Conservation (phyloP, 139 green algal genomes). For the Coelastrella sp. region DNA sequence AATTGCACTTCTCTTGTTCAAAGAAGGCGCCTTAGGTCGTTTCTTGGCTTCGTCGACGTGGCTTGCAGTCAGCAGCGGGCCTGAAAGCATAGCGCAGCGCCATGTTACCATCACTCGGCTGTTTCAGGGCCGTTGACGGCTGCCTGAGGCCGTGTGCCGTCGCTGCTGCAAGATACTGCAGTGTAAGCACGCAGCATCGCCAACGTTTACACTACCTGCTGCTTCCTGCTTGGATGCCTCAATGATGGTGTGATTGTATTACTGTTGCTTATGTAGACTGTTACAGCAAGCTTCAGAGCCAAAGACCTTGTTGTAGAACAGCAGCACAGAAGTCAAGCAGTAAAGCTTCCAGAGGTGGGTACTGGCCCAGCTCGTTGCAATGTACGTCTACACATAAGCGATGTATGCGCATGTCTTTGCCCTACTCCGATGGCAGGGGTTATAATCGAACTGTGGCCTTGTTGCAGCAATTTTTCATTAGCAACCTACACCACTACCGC, state of each 20-base stretch:
- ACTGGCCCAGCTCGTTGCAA: background rate
- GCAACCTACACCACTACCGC: too few relatives aligned
- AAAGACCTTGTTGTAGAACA: background rate
- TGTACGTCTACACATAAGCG: background rate
- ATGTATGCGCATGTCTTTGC: background rate
- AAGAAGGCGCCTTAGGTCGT: too few relatives aligned
- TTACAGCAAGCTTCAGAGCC: background rate
- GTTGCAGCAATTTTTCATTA: too few relatives aligned
- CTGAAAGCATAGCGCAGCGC: background rate
- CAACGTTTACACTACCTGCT: background rate
- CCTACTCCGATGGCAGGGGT: background rate
- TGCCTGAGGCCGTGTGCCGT: background rate
- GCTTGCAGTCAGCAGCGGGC: background rate
- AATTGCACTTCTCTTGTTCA: too few relatives aligned
- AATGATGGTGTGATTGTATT: background rate
- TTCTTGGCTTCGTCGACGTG: background rate
- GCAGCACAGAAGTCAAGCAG: background rate
- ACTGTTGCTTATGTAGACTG: background rate
- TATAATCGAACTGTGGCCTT: too few relatives aligned
- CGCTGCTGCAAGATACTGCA: background rate
- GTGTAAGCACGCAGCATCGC: background rate
- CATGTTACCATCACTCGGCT: background rate
- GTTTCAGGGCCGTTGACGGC: background rate
- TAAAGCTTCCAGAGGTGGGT: constrained; percentile 26
- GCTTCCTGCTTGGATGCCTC: background rate